Base-by-base conservation (phyloP, 176 grass and related monocot genomes). In the Eleusine coracana region DNA sequence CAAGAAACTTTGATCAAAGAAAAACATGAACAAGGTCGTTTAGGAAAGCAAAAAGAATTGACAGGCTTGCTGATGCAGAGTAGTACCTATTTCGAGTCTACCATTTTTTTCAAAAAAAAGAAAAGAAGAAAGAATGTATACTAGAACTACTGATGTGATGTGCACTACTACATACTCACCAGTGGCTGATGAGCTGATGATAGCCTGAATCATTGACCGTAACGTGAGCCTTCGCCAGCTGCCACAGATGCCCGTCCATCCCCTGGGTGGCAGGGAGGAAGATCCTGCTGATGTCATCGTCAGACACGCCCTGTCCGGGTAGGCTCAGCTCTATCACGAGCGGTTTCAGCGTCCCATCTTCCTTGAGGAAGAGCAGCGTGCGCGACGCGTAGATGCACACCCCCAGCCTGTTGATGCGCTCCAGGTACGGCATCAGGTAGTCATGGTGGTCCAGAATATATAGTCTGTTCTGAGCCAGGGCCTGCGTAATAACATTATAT, bases 111-210 rank as follows among this genome's bases (percentile, higher is more conserved):
- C 31, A 34, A 34, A 34, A 34, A 34, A 34, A 34, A 34, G 31
- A 34, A 34, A 34, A 1, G 0, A 34, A 42, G 5, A 7, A 8
- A 13, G 11, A 10, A 49, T 49, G 46, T 12, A 48, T 48, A 13
- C 9, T 10, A 49, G 17, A 54, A 54, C 14, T 54, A n/a, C 20
- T 58, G 0, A n/a, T n/a, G 18, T 59, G 6, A n/a, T 9, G 18
- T 59, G 6, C n/a, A 59, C 56, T 3, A 84, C 31, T 34, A 34
- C 31, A 34, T 34, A 34, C 87, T 86, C 75, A 97, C 94, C 96
- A 99, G 81, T 99, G 96, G 74, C 96, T 99, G 14, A 99, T 93
- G 21, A 99, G 91, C 80, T 99, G 96, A 86, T 99, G 96, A 79
- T 99, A 88, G 51, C 96, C 96, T 8, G 96, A 99, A 75, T 99